Conservation (phyloP, 192 early-diverging fungal genomes). For the Obelidium mucronatum region DNA sequence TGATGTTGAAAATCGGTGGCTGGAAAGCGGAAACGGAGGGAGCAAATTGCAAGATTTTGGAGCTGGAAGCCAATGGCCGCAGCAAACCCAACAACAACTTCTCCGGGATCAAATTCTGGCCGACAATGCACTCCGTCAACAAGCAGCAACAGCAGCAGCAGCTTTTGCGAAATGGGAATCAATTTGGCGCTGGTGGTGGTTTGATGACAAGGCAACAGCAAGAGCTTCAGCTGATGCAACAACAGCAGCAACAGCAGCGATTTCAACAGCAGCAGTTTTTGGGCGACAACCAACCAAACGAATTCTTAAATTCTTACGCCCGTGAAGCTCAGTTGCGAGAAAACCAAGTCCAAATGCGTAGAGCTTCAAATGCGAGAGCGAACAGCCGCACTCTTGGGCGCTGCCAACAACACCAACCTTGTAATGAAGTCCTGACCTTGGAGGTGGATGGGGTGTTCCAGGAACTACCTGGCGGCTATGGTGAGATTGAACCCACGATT, state of each 20-base stretch:
- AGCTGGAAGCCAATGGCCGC: conserved; percentile 21
- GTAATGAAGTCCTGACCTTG: not conserved
- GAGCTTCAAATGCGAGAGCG: conserved; percentile 47
- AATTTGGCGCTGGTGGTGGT: not conserved
- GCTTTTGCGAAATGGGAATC: not conserved
- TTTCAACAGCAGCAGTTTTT: conserved; percentile 42
- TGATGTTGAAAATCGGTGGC: conserved; percentile 24
- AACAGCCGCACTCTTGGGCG: conserved; percentile 7
- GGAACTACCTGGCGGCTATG: not conserved
- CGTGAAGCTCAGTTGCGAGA: conserved; percentile 54
- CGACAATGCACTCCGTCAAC: conserved; percentile 18
- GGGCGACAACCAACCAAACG: conserved; percentile 34
- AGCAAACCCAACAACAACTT: conserved; percentile 26
- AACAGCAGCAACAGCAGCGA: conserved; percentile 47
- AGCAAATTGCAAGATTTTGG: conserved; percentile 18
- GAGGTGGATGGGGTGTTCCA: conserved; percentile 6
- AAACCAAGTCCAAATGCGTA: conserved; percentile 39
- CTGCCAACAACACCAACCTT: not conserved
- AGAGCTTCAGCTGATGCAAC: conserved; percentile 35
- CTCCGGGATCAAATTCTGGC: conserved; percentile 23
- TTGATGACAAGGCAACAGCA: conserved; percentile 32
- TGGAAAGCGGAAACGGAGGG: conserved; percentile 1
- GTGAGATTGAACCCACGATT: conserved; percentile 14
- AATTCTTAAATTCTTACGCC: conserved; percentile 45
- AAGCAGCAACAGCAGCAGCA: no score